These are phyloP conservation scores for Sodiomyces alkalinus DNA, from an alignment of 2,329 filamentous ascomycete genomes.

Conservation along the genomic window DNA sequence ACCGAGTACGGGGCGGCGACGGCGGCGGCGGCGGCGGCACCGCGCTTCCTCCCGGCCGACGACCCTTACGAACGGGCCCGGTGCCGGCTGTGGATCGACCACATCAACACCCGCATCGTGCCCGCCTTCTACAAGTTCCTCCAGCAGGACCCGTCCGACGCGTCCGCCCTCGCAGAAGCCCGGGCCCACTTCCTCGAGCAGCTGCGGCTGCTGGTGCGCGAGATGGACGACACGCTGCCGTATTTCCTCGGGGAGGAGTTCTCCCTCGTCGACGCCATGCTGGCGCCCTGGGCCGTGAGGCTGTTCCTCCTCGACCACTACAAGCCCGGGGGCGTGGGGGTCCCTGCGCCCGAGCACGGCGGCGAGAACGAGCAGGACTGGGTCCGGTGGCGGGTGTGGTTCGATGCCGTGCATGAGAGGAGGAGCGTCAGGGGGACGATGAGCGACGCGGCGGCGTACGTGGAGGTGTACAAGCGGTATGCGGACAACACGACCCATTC, in stretches of 20 bases:
- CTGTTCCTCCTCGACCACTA: slow-evolving; percentile 64
- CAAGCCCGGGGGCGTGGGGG: slow-evolving; percentile 39
- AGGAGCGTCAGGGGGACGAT: slow-evolving; percentile 51
- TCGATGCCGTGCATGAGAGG: slow-evolving; percentile 39
- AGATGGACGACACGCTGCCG: slow-evolving; percentile 42
- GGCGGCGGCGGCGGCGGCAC: slow-evolving; percentile 22
- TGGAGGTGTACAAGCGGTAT: slow-evolving; percentile 53
- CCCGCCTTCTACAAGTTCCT: slow-evolving; percentile 52
- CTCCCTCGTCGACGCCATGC: slow-evolving; percentile 52
- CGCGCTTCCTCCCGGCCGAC: slow-evolving; percentile 38
- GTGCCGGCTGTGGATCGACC: slow-evolving; percentile 60
- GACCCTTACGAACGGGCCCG: slow-evolving; percentile 50
- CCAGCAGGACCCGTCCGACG: slow-evolving; percentile 36
- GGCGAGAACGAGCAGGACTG: slow-evolving; percentile 39
- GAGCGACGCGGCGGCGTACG: slow-evolving; percentile 52
- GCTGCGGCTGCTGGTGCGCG: slow-evolving; percentile 42
- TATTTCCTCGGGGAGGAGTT: slow-evolving; percentile 53
- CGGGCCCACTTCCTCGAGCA: slow-evolving; percentile 41
- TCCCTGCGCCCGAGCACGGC: slow-evolving; percentile 17
- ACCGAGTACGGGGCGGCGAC: too few species aligned
- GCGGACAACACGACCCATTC: slow-evolving; percentile 50
- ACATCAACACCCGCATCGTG: slow-evolving; percentile 50
- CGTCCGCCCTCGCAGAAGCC: slow-evolving; percentile 33
- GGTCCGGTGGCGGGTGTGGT: slow-evolving; percentile 51
- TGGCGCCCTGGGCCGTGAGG: slow-evolving; percentile 59